phyloP scores from a whole-genome alignment of 768 basidiomycete genomes.

The Serpula lacrymans region DNA sequence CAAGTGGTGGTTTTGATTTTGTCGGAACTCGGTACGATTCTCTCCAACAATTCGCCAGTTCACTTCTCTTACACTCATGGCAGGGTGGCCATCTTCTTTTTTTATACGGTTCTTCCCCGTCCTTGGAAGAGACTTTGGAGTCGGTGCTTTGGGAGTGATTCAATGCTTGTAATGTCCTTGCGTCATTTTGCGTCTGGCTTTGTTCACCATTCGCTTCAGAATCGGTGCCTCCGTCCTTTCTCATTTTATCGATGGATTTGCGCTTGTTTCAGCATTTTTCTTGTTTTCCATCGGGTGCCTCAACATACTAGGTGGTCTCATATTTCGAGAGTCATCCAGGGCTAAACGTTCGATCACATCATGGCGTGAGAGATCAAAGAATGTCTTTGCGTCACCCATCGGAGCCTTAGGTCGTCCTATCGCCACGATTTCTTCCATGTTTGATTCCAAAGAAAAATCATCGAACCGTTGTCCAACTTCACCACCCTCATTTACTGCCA shows the following conservation, averaged over 20 bases:
- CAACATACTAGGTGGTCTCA: constrained; percentile 78
- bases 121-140: constrained; percentile 80
- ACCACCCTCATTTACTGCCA: constrained; percentile 16
- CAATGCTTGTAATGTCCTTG: constrained; percentile 67
- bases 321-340: constrained; percentile 71
- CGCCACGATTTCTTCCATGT: constrained; percentile 25
- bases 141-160: constrained; percentile 85
- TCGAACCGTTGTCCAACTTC: constrained; percentile 8
- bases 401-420: constrained; percentile 21
- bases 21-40: constrained; percentile 36
- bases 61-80: constrained; percentile 4
- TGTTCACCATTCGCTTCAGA: constrained; percentile 24
- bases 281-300: constrained; percentile 79
- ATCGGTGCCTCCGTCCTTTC: constrained; percentile 70
- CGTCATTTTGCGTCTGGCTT: background rate
- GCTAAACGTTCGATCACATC: constrained; percentile 60
- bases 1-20: constrained; percentile 70
- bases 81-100: constrained; percentile 73
- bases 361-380: constrained; percentile 60
- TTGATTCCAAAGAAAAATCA: constrained; percentile 16
- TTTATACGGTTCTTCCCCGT: constrained; percentile 91
- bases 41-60: background rate
- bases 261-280: constrained; percentile 84
- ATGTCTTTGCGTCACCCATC: constrained; percentile 47
- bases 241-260: constrained; percentile 77